Base-by-base conservation (phyloP, 163 green algal genomes). In the Chlorella variabilis region DNA sequence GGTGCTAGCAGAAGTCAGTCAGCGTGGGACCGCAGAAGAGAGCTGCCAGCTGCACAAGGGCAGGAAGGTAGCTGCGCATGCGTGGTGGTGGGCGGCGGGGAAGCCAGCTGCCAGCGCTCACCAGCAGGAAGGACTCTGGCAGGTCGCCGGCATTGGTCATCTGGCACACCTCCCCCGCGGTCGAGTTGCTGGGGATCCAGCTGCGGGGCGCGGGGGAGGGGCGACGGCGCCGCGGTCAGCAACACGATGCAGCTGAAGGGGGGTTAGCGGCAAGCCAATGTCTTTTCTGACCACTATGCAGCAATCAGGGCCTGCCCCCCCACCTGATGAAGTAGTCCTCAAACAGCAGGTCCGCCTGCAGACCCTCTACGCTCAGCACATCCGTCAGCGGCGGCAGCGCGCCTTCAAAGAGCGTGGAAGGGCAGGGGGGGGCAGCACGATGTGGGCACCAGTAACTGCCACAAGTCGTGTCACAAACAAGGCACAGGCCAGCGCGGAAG, bases 321-420 rank as follows among this genome's bases (percentile, higher is more conserved):
- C 38, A 80, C 73, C 73, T 80, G 56, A 80, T 59, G 39, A 70
- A 80, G 56, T 71, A 70, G n/a, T 80, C 73, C 4, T 80, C 73
- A 13, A 18, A 25, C 9, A 59, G 9, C 1, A 70, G 23, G 38
- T 69, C 59, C 1, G 54, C 56, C 29, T 67, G 59, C 59, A 67
- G 59, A 36, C 48, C 36, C 25, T 67, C n/a, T 27, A 69, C 25
- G 1, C 27, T 20, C 54, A 80, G 38, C 27, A 71, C 36, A 5
- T 80, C 73, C 3, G 56, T 80, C 18, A 29, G 54, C 36, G 73
- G 56, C 0, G 73, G 73, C 73, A 80, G 56, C 36, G n/a, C 29
- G 51, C 4, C 71, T 77, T 42, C 70, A 27, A 31, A 6, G 45
- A 15, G 45, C 11, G 45, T 54, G 45, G 45, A 2, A 29, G 6